These are phyloP conservation scores for Pluteus cervinus DNA, from an alignment of 768 basidiomycete species.

Conservation along the genomic window DNA sequence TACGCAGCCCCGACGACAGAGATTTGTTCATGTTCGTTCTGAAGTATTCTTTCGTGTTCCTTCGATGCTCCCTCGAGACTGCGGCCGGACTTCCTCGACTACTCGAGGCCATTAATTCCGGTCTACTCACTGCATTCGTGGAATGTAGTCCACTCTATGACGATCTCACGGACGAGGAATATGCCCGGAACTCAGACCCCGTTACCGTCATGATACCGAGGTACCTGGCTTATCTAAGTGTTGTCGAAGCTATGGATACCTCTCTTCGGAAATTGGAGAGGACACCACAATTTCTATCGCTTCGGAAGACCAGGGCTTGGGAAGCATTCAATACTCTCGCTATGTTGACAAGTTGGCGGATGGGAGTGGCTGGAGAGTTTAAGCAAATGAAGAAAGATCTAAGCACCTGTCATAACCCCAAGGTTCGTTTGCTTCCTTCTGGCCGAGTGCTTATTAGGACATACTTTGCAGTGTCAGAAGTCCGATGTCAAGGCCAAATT, in stretches of 20 bases:
- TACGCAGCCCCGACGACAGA: no score
- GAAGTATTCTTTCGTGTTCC: no score
- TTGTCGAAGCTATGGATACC: constrained; percentile 23
- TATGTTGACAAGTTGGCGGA: no score
- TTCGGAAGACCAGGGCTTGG: constrained; percentile 13
- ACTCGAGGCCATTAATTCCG: constrained; percentile 22
- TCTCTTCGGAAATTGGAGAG: constrained; percentile 19
- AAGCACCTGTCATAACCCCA: constrained; percentile 30
- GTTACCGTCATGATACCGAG: constrained; percentile 22
- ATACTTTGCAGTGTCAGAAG: constrained; percentile 26
- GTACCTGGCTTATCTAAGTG: constrained; percentile 32
- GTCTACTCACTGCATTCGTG: constrained; percentile 23
- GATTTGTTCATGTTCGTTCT: no score
- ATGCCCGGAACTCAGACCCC: constrained; percentile 19
- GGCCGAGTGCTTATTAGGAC: not conserved
- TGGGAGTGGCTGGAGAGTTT: no score
- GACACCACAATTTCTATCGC: constrained; percentile 11
- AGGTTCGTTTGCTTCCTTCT: constrained; percentile 12
- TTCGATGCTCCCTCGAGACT: no score
- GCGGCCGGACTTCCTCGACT: constrained; percentile 34
- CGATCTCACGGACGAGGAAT: constrained; percentile 22
- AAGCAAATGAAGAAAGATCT: constrained; percentile 14
- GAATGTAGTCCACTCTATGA: constrained; percentile 20
- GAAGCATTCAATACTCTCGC: no score
- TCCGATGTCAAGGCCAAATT: constrained; percentile 26